Base-by-base conservation (phyloP, 2,329 filamentous ascomycete species). In the Hypoxylon sp. region DNA sequence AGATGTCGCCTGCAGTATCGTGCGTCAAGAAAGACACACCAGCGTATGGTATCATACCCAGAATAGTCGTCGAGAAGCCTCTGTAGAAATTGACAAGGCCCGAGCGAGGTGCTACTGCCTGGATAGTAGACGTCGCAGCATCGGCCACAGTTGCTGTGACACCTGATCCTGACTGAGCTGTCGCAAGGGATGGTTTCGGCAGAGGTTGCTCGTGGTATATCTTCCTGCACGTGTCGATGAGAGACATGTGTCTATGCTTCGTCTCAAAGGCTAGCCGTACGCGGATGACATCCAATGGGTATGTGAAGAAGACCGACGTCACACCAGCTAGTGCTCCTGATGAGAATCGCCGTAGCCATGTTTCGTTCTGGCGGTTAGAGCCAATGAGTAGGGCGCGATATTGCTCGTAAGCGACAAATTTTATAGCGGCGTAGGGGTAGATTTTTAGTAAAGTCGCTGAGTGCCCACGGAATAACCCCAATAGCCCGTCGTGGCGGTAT, bases 331-430 rank as follows among this genome's bases (percentile, higher is more conserved):
- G 75, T 62, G 89, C 89, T 48, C 93, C 93, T 62, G 89, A 90
- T 22, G 91, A 73, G 50, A 96, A 86, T 9, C 96, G 87, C 51
- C 96, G 88, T 26, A 91, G 78, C 1, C 91, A 86, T 0, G 95
- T 98, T 77, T 99, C 96, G 12, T 68, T 68, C 61, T 96, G 85
- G 4, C 89, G 67, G 7, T 55, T 82, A 53, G 84, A 87, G 36
- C 86, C 87, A 65, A 99, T 98, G 30, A 98, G 75, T 12, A 89
- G 74, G 11, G 91, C 88, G 64, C 96, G 92, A 69, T 97, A 93
- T 79, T 99, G 96, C 78, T 99, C 96, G 81, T 99, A 99, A 46
- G 95, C 94, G 42, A 99, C 87, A 75, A 99, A 99, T 76, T 99
- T 99, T 80, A 98, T 97, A 46, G 92, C 95, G 14, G 95, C 96